Base-by-base conservation (phyloP, 208 protist genomes). In the Tritrichomonas foetus region DNA sequence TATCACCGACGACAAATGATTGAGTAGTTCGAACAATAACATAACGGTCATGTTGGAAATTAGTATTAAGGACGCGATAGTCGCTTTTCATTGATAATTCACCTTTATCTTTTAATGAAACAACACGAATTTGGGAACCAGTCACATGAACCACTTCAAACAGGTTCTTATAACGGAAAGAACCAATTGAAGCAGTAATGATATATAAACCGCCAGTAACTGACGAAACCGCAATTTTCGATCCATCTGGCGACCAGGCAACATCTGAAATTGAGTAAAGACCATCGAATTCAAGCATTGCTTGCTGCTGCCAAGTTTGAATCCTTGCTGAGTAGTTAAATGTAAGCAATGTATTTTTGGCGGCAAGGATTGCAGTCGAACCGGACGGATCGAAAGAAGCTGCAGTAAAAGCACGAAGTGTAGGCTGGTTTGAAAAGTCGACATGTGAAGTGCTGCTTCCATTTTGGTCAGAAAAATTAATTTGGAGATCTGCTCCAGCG, bases 1-100 rank as follows among this genome's bases (percentile, higher is more conserved):
- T 82, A 36, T 82, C 74, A 9, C 74, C 74, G 25, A 82, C 33
- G 22, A 82, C 20, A 50, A 82, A 82, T 11, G 74, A 82, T 82
- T 82, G 74, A 16, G 74, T 82, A 44, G 41, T 82, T 82, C 74
- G n/a, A 8, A 50, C 33, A 50, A 82, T 82, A 50, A 82, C 74
- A 50, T 82, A 82, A 53, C 74, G 36, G 30, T 82, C 74, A 22
- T 82, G 74, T 53, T 82, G 74, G 74, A 82, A 82, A 25, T 50
- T 82, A 16, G 74, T 82, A 22, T 25, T 82, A n/a, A 82, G 41
- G 39, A 82, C 50, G 3, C 74, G 1, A 36, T 82, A 82, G 5
- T 82, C 74, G n/a, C n/a, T 47, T 49, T 36, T 36, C 50, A 82
- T n/a, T 25, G n/a, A 47, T 49, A 82, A 25, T 44, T 82, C 74